phyloP scores from a whole-genome alignment of 2,329 filamentous ascomycete genomes.

The Capronia coronata region DNA sequence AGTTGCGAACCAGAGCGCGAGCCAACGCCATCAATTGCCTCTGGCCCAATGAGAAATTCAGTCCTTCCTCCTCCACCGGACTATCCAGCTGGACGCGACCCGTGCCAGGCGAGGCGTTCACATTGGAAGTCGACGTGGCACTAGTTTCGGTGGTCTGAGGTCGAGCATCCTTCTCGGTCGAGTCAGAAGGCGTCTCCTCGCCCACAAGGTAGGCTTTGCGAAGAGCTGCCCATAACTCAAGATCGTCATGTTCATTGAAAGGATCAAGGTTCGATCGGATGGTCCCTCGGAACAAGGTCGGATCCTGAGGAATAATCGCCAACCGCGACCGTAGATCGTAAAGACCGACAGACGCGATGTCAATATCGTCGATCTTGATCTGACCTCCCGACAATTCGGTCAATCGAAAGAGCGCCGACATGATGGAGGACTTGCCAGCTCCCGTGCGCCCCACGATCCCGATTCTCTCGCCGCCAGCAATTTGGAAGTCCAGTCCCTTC shows the following conservation, averaged over 20 bases:
- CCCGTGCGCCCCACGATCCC: conserved; percentile 44
- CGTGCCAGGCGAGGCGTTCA: conserved; percentile 24
- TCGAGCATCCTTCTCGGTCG: conserved; percentile 42
- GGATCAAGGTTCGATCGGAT: conserved; percentile 43
- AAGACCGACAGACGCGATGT: conserved; percentile 39
- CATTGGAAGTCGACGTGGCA: conserved; percentile 21
- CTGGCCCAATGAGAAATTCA: conserved; percentile 94
- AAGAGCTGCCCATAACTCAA: conserved; percentile 44
- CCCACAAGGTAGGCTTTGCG: conserved; percentile 43
- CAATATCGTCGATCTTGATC: conserved; percentile 41
- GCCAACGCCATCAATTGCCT: conserved; percentile 92
- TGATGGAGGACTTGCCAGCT: conserved; percentile 43
- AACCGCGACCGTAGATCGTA: conserved; percentile 40
- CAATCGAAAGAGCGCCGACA: conserved; percentile 42
- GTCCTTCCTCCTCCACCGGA: conserved; percentile 82
- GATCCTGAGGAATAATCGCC: conserved; percentile 44
- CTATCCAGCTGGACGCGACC: conserved; percentile 73
- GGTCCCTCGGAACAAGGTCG: conserved; percentile 41
- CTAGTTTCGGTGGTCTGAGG: conserved; percentile 30
- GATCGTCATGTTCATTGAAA: conserved; percentile 41
- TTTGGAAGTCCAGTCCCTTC: conserved; percentile 52
- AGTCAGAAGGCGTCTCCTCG: conserved; percentile 40
- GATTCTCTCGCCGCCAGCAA: conserved; percentile 43
- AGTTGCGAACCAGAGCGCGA: conserved; percentile 77
- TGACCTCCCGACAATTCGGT: conserved; percentile 37